Percentiles rank a stretch among this genome's conserved stretches.
These are phyloP conservation scores for Citrus sp. DNA, from an alignment of 345 rosid species.

Conservation along the genomic window DNA sequence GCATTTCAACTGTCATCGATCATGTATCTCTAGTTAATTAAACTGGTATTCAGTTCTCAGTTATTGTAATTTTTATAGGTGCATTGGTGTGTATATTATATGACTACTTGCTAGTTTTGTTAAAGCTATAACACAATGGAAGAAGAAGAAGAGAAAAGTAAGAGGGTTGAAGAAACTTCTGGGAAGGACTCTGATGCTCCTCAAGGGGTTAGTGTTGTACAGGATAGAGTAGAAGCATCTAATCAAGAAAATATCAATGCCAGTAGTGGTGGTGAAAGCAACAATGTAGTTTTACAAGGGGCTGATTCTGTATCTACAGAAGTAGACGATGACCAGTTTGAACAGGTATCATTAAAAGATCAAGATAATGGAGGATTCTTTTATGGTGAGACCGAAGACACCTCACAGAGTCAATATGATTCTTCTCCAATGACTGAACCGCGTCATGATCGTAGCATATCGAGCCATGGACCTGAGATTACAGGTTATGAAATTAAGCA, in stretches of 20 bases:
- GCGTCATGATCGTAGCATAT: constrained; percentile 38
- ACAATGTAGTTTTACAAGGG: constrained; percentile 26
- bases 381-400: constrained; percentile 34
- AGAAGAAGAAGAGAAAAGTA: constrained; percentile 63
- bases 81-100: constrained; percentile 17
- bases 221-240: constrained; percentile 39
- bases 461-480: constrained; percentile 57
- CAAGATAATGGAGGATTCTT: constrained; percentile 48
- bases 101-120: constrained; percentile 35
- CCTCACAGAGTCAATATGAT: constrained; percentile 33
- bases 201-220: constrained; percentile 28
- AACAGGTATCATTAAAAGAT: constrained; percentile 73
- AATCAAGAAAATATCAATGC: constrained; percentile 27
- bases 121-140: constrained; percentile 43
- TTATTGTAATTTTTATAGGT: constrained; percentile 24
- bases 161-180: constrained; percentile 38
- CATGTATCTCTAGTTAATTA: constrained; percentile 4
- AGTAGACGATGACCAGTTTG: constrained; percentile 71
- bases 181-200: constrained; percentile 16
- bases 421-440: constrained; percentile 39
- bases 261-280: constrained; percentile 21
- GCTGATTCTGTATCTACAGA: constrained; percentile 28
- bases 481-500: constrained; percentile 35
- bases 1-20: neutral
- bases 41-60: neutral